Evolutionary conservation across 116 monocot species (phyloP).

Genomic region (Cymodocea nodosa): DNA sequence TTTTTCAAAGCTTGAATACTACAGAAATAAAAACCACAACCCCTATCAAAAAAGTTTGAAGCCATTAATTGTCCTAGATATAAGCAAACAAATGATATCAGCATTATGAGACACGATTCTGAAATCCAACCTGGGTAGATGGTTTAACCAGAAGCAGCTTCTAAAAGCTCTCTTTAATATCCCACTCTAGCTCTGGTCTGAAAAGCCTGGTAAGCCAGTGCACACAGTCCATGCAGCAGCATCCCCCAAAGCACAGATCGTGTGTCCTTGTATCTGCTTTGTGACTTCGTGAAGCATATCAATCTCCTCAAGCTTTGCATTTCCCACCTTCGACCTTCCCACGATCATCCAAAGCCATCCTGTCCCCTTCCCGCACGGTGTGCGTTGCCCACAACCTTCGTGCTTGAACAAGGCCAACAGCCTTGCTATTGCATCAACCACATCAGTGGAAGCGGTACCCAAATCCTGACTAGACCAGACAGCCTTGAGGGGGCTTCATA

Average conservation of each 20-base stretch:
- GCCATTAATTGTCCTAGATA: no score
- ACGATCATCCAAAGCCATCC: slow-evolving; percentile 50
- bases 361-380: slow-evolving; percentile 93
- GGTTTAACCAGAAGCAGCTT: slow-evolving; percentile 52
- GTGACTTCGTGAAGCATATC: slow-evolving; percentile 98
- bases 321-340: no score
- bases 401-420: slow-evolving; percentile 97
- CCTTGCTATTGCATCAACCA: slow-evolving; percentile 90
- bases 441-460: slow-evolving; percentile 82
- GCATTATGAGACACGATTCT: no score
- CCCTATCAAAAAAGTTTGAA: no score
- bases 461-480: slow-evolving; percentile 37
- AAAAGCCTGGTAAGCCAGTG: slow-evolving; percentile 94
- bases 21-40: no score
- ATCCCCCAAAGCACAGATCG: slow-evolving; percentile 91
- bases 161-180: slow-evolving; percentile 74
- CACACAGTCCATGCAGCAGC: slow-evolving; percentile 98
- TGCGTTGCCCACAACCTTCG: slow-evolving; percentile 97
- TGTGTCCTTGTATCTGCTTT: slow-evolving; percentile 97
- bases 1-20: no score
- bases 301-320: slow-evolving; percentile 89
- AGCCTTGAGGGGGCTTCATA: slow-evolving; percentile 91
- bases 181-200: slow-evolving; percentile 85
- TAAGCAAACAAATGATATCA: no score
- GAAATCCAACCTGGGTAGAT: no score